Percentiles rank a stretch among this genome's conserved stretches.
Evolutionary conservation across 352 stramenopile genomes (phyloP).

Genomic region (Pythium aquatile): DNA sequence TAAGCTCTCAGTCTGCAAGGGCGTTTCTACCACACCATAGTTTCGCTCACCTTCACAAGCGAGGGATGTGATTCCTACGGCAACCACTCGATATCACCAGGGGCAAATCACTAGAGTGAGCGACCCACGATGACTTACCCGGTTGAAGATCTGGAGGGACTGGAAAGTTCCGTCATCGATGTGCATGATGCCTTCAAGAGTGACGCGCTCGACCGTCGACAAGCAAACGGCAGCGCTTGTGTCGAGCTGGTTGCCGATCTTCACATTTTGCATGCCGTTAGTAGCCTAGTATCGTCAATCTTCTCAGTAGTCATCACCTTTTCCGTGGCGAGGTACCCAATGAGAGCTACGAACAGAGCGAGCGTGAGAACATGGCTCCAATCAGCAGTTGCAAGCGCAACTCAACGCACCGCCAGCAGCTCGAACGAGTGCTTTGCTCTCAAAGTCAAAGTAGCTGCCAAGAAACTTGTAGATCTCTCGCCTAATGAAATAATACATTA

Average conservation of each 20-base stretch:
- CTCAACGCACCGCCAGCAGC: constrained; percentile 54
- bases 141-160: constrained; percentile 83
- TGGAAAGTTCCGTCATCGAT: constrained; percentile 68
- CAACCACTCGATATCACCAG: too few relatives aligned
- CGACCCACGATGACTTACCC: constrained; percentile 33
- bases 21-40: background rate
- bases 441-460: constrained; percentile 78
- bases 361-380: too few relatives aligned
- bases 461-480: constrained; percentile 65
- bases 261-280: background rate
- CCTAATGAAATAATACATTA: constrained; percentile 27
- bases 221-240: constrained; percentile 50
- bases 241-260: constrained; percentile 87
- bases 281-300: background rate
- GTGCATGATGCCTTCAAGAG: constrained; percentile 78
- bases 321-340: constrained; percentile 60
- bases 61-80: constrained; percentile 76
- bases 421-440: constrained; percentile 71
- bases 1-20: background rate
- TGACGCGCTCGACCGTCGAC: constrained; percentile 57
- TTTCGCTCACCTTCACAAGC: constrained; percentile 55
- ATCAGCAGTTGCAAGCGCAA: background rate
- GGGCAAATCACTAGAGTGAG: too few relatives aligned
- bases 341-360: constrained; percentile 42
- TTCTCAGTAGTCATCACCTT: constrained; percentile 42